Base-by-base conservation (phyloP, 2,329 filamentous ascomycete species). In the Epichloe elymi region DNA sequence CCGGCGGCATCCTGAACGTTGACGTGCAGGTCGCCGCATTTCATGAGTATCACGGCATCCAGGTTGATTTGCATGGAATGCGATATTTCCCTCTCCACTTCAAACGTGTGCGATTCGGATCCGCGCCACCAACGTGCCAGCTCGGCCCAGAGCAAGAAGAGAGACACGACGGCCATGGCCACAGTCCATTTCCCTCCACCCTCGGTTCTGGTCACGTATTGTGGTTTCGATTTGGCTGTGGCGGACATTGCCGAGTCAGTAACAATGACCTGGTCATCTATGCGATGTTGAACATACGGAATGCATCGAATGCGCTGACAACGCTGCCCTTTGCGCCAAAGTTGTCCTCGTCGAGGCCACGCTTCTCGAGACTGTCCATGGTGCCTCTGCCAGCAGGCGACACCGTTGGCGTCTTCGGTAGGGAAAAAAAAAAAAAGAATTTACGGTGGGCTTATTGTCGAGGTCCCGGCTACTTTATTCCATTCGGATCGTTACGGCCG, bases 1-100 rank as follows among this genome's bases (percentile, higher is more conserved):
- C 93, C 90, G 0, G 88, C 82, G 2, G 91, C 90, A 67, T 98
- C 93, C 72, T 97, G 93, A 48, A 98, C 90, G 70, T 98, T 97
- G 68, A 98, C 75, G 70, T 95, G 87, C n/a, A 98, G 71, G 63
- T 94, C 85, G 52, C 76, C 71, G 73, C 93, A 98, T 59, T 76
- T 73, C 93, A 98, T 98, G 49, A 77, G 77, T 46, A 98, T 76
- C 5, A 97, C 87, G n/a, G 94, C 75, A 68, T 98, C 93, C 52
- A 98, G 73, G 71, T 98, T 98, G 70, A 98, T 85, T 69, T 97
- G 90, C 66, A 98, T 79, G 55, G 82, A 78, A 67, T 88, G 88
- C 3, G 86, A 85, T 39, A 98, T 78, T 58, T 88, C 88, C 69
- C 94, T 93, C 68, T 97, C 93, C 51, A 98, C 91, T 54, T 84